Evolutionary conservation across 805 yeast genomes (phyloP), one percentile per base, ranked within the genome.

Genomic region (Vanderwaltozyma yarrowii): DNA sequence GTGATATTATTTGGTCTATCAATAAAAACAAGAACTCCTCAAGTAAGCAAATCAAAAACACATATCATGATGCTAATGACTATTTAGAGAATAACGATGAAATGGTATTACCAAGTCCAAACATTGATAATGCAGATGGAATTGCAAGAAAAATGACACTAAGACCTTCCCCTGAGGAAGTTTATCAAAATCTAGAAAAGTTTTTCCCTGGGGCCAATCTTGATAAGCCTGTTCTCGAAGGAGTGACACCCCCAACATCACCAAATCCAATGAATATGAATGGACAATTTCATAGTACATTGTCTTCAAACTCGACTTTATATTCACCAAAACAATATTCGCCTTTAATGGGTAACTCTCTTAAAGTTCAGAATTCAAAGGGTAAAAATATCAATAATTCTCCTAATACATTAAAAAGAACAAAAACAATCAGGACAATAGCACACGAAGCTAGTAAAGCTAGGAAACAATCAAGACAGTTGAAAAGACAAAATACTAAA

Each of bases 111-210:
- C 23, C 30, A 17, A 28, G 36, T 18, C 35, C 40, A 13, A 42
- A 38, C 13, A 29, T 33, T 17, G 33, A 33, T 15, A 23, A 29
- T 9, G 3, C 13, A 9, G 32, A 33, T 3, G 30, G 33, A 12
- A 18, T 50, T 13, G 35, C 37, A 4, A 51, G 61, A 20, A 63
- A 62, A 39, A 75, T 79, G 85, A 78, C 80, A 7, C 80, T 92
- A 13, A 76, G 99, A 56, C 99, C 99, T 2, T 87, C 97, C 0
- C 81, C 95, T 1, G 97, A 89, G 52, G 94, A 84, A 30, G 80
- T 92, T 23, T 92, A 88, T 56, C 85, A 86, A 39, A 88, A 92
- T 50, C 71, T 92, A 44, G 99, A 92, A 48, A 74, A 75, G 52
- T 92, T 83, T 56, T 92, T 92, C 67, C 98, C 98, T 0, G 73